A percentile compares a stretch with the other conserved stretches of the same genome.
Evolutionary conservation across 441 rosid genomes (phyloP).

Genomic region (Corymbia citriodora): DNA sequence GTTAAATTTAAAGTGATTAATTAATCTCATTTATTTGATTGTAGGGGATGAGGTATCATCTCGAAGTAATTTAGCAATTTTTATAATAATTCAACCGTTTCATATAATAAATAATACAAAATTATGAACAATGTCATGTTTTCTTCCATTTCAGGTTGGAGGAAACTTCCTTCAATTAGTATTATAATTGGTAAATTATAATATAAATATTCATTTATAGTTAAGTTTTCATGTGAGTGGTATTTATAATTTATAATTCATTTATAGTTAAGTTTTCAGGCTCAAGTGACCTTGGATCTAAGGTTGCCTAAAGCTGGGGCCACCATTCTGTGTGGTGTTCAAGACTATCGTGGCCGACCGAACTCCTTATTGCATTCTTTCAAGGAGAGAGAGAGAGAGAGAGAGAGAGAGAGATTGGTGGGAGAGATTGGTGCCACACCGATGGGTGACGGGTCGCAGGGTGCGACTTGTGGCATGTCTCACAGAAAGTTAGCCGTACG

Average conservation of each 20-base stretch:
- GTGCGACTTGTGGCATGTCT: neutral
- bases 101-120: neutral
- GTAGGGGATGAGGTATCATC: neutral
- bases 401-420: neutral
- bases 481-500: neutral
- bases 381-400: neutral
- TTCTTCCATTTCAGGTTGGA: neutral
- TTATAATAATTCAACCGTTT: neutral
- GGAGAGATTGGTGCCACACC: neutral
- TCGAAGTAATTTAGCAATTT: neutral
- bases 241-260: neutral
- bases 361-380: too few relatives aligned
- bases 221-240: neutral
- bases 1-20: neutral
- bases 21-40: neutral
- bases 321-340: too few relatives aligned
- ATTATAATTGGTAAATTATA: neutral
- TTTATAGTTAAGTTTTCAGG: neutral
- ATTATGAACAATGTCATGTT: neutral
- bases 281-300: too few relatives aligned
- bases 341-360: too few relatives aligned
- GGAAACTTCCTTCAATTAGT: neutral
- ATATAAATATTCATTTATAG: neutral
- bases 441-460: neutral
- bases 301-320: too few relatives aligned